These are phyloP conservation scores for Penicillium sp. DNA, from an alignment of 2,329 filamentous ascomycete genomes.

Conservation along the genomic window DNA sequence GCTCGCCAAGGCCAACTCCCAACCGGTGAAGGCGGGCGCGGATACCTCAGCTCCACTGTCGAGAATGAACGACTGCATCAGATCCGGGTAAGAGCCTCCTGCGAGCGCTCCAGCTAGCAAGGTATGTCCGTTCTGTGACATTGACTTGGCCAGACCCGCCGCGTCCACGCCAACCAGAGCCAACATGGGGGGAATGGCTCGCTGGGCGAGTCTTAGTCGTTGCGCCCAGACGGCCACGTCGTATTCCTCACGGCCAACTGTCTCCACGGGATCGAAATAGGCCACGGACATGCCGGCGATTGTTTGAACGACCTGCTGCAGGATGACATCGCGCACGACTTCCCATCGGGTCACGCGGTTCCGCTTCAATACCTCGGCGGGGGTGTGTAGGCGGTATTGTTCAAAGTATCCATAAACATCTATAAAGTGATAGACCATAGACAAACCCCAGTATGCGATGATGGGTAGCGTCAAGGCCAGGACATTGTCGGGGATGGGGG, in stretches of 20 bases:
- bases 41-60: conserved; percentile 49
- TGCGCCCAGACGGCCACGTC: conserved; percentile 89
- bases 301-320: conserved; percentile 91
- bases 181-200: conserved; percentile 72
- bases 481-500: conserved; percentile 79
- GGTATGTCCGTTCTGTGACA: conserved; percentile 67
- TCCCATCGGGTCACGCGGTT: conserved; percentile 85
- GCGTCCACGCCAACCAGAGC: conserved; percentile 75
- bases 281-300: conserved; percentile 67
- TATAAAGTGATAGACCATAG: conserved; percentile 81
- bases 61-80: conserved; percentile 61
- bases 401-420: conserved; percentile 84
- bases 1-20: conserved; percentile 77
- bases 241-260: conserved; percentile 76
- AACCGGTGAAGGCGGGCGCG: conserved; percentile 74
- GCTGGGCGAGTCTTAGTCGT: conserved; percentile 75
- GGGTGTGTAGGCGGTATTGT: conserved; percentile 91
- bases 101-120: conserved; percentile 72
- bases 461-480: conserved; percentile 75
- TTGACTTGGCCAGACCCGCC: conserved; percentile 70
- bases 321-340: conserved; percentile 83
- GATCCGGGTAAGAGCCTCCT: conserved; percentile 77
- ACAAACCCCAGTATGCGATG: conserved; percentile 84
- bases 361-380: conserved; percentile 81
- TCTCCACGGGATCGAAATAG: conserved; percentile 71